Base-by-base conservation (phyloP, 345 rosid species). In the Lumnitzera littorea region DNA sequence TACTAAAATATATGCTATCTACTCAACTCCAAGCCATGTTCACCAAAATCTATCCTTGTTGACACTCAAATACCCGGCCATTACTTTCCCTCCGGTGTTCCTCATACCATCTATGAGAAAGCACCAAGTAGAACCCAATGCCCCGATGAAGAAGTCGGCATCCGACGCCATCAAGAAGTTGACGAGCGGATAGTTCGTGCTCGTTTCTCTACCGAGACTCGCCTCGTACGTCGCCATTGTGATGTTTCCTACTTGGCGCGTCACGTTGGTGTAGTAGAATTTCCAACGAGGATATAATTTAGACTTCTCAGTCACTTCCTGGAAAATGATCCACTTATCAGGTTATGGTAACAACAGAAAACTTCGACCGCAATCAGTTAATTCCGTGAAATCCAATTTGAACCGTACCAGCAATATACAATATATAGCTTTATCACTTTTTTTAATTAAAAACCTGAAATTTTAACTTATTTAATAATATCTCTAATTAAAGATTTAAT, bases 41-140 rank as follows among this genome's bases (percentile, higher is more conserved):
- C 88, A 94, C 99, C 99, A 94, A 78, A 94, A 94, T 24, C 97
- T 56, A 55, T 94, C 99, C 73, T 83, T 90, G 66, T 94, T 94
- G 47, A 94, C 99, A 57, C 95, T 90, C 58, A 94, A 70, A 70
- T 90, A 94, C 62, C 97, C 99, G 0, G 92, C 82, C 95, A 90
- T 82, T 50, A 88, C 96, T 67, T 94, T 94, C 50, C 99, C 99
- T 31, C 95, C 97, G 0, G 99, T 94, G 24, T 86, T 90, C 72
- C 99, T 83, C 97, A 94, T 94, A 24, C 97, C 95, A 24, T 90
- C 99, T 6, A 94, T 90, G 50, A 94, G 91, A 67, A 73, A 94
- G 68, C 96, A 90, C 99, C 99, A 94, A 11, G 99, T 94, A 2
- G 99, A 94, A 24, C 97, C 97, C 66, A 94, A 67, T 43, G 99